Conservation (phyloP, 164 flowering plant genomes). For the Vitis rupestris region DNA sequence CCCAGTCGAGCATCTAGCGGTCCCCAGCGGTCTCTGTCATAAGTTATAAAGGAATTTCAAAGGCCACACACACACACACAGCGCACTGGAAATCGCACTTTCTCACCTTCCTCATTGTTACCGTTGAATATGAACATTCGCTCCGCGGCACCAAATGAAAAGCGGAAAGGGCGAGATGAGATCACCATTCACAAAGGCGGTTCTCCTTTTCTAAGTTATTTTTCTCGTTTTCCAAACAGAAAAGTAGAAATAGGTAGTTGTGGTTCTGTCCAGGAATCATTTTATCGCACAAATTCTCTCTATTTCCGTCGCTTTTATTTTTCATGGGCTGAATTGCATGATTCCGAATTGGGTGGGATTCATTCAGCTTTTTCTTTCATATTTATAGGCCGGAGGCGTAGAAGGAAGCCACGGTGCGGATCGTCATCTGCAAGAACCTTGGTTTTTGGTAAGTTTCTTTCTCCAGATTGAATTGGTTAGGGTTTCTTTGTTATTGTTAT, state of each 20-base stretch:
- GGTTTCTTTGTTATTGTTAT: not conserved
- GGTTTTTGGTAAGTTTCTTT: not conserved
- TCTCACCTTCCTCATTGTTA: no score
- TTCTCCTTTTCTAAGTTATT: not conserved
- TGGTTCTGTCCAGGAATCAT: constrained; percentile 2
- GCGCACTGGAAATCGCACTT: no score
- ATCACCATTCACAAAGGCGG: constrained; percentile 4
- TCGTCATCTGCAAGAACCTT: not conserved
- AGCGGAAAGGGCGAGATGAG: not conserved
- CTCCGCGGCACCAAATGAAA: no score
- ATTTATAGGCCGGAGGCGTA: constrained; percentile 21
- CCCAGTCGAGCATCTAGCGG: no score
- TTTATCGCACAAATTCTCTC: not conserved
- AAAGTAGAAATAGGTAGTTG: not conserved
- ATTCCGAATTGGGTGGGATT: constrained; percentile 19
- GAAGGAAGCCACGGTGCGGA: constrained; percentile 13
- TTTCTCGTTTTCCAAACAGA: not conserved
- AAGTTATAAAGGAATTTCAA: no score
- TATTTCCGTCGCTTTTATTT: not conserved
- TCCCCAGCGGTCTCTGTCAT: no score
- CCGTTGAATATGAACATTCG: not conserved
- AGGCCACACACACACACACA: no score
- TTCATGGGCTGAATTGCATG: constrained; percentile 13
- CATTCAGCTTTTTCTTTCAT: constrained; percentile 17
- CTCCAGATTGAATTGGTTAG: not conserved